Base-by-base conservation (phyloP, 2,329 filamentous ascomycete genomes). In the Aspergillus jensenii region DNA sequence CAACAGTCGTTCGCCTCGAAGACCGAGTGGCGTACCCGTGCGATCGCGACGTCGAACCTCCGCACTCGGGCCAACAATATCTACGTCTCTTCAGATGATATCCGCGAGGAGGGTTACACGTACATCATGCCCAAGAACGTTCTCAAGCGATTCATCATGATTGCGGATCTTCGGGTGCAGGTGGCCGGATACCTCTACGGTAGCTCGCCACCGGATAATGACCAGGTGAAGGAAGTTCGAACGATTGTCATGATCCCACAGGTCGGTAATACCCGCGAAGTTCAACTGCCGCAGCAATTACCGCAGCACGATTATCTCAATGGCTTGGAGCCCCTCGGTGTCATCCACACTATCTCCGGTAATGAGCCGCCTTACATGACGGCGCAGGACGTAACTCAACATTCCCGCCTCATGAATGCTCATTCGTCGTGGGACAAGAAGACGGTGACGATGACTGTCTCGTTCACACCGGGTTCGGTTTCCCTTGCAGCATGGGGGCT, bases 71-170 rank as follows among this genome's bases (percentile, higher is more conserved):
- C 95, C 50, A 99, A 98, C 83, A 97, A 99, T 77, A 96, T 99
- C 70, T 99, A 98, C 76, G 96, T 99, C 67, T 96, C 95, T 7
- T 95, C 93, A 0, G 92, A 97, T 54, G 95, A 98, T 72, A 90
- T 93, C 64, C 90, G 92, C 54, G 86, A 95, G 63, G 92, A 96
- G 59, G 91, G 93, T 40, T 89, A 90, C 71, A 99, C 93, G 1
- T 99, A 98, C 70, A 90, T 99, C 69, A 97, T 99, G 91, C 95
- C 95, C 1, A 99, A 98, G 85, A 99, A 99, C 74, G 89, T 99
- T 49, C 84, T 99, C 68, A 97, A 96, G 83, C 90, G 91, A 64
- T 99, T 99, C 82, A 98, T 99, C 78, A 95, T 91, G 23, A 96
- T 99, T 71, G 90, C 95, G 47, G 95, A 99, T 79, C 85, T 99